Percentiles rank a stretch among this genome's conserved stretches.
phyloP scores from a whole-genome alignment of 1,284 basidiomycete species.

The Kwoniella shivajii region DNA sequence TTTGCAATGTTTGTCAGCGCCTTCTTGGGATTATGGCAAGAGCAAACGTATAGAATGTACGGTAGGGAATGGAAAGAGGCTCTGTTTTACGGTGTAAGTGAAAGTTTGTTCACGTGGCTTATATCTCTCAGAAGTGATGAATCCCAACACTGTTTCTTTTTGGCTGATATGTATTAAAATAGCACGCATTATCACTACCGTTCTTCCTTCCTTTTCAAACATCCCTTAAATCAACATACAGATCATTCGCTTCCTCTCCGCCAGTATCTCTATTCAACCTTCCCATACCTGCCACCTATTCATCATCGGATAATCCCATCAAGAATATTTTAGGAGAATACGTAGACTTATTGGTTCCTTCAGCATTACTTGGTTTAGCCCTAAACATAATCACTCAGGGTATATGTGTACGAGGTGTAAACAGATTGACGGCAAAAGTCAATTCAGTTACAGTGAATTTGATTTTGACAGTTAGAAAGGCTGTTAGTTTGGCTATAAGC shows the following conservation, averaged over 20 bases:
- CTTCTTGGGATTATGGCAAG: slow-evolving; percentile 82
- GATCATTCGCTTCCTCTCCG: slow-evolving; percentile 41
- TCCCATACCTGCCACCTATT: slow-evolving; percentile 19
- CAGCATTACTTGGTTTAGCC: slow-evolving; percentile 66
- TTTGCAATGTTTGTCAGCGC: slow-evolving; percentile 79
- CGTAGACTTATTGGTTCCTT: slow-evolving; percentile 58
- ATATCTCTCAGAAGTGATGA: too few species aligned
- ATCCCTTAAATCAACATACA: slow-evolving; percentile 59
- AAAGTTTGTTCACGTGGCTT: not conserved
- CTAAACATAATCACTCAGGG: slow-evolving; percentile 84
- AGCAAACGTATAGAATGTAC: slow-evolving; percentile 73
- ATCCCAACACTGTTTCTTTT: too few species aligned
- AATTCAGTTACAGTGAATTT: slow-evolving; percentile 82
- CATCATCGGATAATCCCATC: not conserved
- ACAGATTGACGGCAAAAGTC: slow-evolving; percentile 73
- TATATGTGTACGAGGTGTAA: slow-evolving; percentile 86
- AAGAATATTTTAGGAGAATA: slow-evolving; percentile 3
- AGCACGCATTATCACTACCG: slow-evolving; percentile 68
- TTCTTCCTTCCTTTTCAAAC: slow-evolving; percentile 67
- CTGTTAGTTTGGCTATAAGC: slow-evolving; percentile 71
- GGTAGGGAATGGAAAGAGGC: slow-evolving; percentile 81
- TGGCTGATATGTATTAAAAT: too few species aligned
- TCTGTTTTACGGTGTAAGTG: slow-evolving; percentile 72
- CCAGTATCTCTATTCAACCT: slow-evolving; percentile 38
- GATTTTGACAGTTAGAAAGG: slow-evolving; percentile 85